Evolutionary conservation across 1,284 basidiomycete genomes (phyloP).

Genomic region (Ceratorhiza oryzae-sativae): DNA sequence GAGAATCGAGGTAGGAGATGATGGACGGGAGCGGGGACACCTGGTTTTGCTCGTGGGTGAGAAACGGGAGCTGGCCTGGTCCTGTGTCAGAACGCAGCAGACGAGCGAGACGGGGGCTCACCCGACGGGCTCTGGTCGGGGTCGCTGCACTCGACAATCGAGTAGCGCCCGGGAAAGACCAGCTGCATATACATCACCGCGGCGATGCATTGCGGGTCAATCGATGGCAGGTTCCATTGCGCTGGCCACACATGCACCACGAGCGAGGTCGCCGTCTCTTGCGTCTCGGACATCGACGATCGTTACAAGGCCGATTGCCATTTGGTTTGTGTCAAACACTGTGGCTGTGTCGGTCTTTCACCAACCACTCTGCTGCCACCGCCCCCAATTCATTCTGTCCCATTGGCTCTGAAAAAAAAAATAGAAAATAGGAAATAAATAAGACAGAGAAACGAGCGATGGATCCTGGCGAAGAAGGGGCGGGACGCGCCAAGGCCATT

Average conservation of each 20-base stretch:
- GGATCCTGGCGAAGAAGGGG: constrained; percentile 11
- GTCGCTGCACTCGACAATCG: constrained; percentile 65
- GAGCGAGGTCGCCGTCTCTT: constrained; percentile 39
- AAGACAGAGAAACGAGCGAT: background rate
- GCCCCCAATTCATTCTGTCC: background rate
- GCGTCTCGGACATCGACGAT: constrained; percentile 1
- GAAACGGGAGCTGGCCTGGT: constrained; percentile 72
- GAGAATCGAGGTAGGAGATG: constrained; percentile 63
- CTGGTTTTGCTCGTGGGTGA: constrained; percentile 63
- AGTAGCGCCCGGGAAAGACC: constrained; percentile 67
- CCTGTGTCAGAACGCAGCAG: background rate
- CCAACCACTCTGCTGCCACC: background rate
- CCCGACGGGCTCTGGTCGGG: constrained; percentile 80
- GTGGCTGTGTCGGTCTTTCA: constrained; percentile 13
- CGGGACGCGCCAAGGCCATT: constrained; percentile 32
- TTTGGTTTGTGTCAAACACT: background rate
- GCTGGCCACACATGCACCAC: constrained; percentile 72
- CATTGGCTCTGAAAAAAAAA: background rate
- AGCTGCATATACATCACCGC: constrained; percentile 71
- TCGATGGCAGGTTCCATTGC: constrained; percentile 66
- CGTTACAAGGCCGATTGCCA: background rate
- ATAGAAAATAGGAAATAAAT: background rate
- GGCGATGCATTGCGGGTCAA: constrained; percentile 69
- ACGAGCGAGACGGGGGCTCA: constrained; percentile 49
- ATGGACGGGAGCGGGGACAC: constrained; percentile 67